Percentiles rank a stretch among this genome's conserved stretches.
Conservation (phyloP, 225 moss, liverwort and hornwort species). For the Lunularia cruciata region DNA sequence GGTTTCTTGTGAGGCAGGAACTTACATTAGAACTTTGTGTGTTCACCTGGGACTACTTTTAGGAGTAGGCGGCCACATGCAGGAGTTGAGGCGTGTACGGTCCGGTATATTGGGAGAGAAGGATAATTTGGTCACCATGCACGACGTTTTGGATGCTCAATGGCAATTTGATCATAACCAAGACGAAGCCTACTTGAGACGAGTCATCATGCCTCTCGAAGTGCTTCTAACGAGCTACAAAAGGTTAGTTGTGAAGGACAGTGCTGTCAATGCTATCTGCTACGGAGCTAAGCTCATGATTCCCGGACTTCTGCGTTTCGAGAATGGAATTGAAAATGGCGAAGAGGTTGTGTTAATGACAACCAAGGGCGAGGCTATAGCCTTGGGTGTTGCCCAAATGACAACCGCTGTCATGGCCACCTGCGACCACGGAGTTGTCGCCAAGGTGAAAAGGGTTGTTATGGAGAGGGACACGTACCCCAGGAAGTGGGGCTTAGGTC, state of each 20-base stretch:
- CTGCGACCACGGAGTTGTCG: constrained; percentile 92
- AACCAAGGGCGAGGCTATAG: constrained; percentile 94
- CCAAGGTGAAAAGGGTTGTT: constrained; percentile 89
- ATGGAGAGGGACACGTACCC: constrained; percentile 98
- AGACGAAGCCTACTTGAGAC: constrained; percentile 83
- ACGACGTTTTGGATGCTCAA: constrained; percentile 92
- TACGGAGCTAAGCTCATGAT: constrained; percentile 97
- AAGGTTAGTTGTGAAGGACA: constrained; percentile 88
- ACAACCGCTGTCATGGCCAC: constrained; percentile 96
- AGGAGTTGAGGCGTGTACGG: constrained; percentile 88
- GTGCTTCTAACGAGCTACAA: constrained; percentile 93
- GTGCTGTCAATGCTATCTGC: constrained; percentile 94
- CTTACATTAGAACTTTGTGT: constrained; percentile 89
- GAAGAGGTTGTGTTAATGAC: constrained; percentile 95
- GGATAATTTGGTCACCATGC: constrained; percentile 94
- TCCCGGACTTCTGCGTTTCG: constrained; percentile 78
- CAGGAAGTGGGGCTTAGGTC: constrained; percentile 90
- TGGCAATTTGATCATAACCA: constrained; percentile 93
- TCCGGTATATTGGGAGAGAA: constrained; percentile 96
- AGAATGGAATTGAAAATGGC: constrained; percentile 79
- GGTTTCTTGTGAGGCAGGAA: constrained; percentile 95
- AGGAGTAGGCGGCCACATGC: constrained; percentile 95
- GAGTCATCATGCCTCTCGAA: constrained; percentile 92
- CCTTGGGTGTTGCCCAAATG: constrained; percentile 82
- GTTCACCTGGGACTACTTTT: constrained; percentile 84